phyloP scores from a whole-genome alignment of 2,329 filamentous ascomycete species.

The Ascochyta pisi region DNA sequence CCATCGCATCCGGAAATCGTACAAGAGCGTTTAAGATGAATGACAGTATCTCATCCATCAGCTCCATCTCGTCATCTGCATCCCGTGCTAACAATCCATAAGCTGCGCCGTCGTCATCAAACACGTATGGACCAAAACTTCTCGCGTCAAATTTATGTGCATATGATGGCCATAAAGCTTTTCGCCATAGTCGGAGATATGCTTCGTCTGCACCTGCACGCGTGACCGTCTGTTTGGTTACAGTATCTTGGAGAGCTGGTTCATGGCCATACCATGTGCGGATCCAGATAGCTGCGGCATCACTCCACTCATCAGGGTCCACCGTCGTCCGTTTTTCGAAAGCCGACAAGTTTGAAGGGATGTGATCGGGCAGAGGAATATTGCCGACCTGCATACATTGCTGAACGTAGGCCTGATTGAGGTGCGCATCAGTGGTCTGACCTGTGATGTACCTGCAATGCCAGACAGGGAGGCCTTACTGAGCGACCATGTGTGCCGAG shows the following conservation, averaged over 20 bases:
- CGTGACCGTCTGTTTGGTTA: neutral
- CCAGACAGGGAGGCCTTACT: neutral
- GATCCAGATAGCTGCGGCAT: neutral
- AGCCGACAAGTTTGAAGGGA: neutral
- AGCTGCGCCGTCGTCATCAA: neutral
- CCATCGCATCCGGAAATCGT: neutral
- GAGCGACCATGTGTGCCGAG: neutral
- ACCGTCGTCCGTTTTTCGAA: neutral
- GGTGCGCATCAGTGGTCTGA: neutral
- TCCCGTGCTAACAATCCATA: neutral
- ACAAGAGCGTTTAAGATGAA: neutral
- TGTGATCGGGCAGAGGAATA: neutral
- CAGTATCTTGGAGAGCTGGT: neutral
- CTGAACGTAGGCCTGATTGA: neutral
- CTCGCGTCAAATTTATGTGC: neutral
- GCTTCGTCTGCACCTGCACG: neutral
- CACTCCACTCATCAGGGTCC: neutral
- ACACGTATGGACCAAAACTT: neutral
- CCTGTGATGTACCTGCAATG: neutral
- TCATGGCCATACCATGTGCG: neutral
- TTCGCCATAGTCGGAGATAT: neutral
- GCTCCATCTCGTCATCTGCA: neutral
- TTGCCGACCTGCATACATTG: neutral
- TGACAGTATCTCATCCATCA: neutral
- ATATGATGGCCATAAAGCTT: neutral